Evolutionary conservation across 108 stramenopile species (phyloP).

Genomic region (Skeletonema menzelii): DNA sequence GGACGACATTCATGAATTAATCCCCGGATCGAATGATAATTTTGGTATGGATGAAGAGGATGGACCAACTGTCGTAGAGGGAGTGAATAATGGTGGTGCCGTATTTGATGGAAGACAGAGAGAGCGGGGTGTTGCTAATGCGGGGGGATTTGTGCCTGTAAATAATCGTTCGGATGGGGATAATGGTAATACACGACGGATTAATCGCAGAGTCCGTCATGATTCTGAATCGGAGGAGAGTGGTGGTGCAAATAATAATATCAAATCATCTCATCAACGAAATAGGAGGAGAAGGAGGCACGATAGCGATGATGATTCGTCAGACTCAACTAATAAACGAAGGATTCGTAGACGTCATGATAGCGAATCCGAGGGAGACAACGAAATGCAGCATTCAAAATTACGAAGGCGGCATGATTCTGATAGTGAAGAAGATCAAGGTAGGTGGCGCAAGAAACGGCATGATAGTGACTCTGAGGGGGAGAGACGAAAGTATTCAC

Average conservation of each 20-base stretch:
- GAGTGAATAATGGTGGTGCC: neutral
- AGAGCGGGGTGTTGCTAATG: neutral
- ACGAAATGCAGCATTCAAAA: slow-evolving; percentile 2
- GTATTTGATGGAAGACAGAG: neutral
- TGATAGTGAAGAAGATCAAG: neutral
- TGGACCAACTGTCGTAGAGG: slow-evolving; percentile 23
- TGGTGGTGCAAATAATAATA: neutral
- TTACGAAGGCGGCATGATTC: slow-evolving; percentile 3
- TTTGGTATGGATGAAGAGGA: slow-evolving; percentile 25
- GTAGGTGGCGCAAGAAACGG: neutral
- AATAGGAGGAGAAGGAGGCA: neutral
- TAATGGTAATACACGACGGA: neutral
- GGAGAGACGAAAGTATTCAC: slow-evolving; percentile 6
- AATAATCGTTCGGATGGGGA: neutral
- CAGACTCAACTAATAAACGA: neutral
- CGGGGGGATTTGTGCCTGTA: neutral
- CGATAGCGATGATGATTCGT: neutral
- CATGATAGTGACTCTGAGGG: slow-evolving; percentile 18
- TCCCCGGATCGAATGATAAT: slow-evolving; percentile 1
- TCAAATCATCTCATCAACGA: neutral
- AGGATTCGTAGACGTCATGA: neutral
- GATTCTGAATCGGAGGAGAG: slow-evolving; percentile 24
- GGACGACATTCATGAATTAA: slow-evolving; percentile 15
- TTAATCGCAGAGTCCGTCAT: slow-evolving; percentile 5
- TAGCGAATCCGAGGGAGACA: neutral